phyloP scores from a whole-genome alignment of 2,329 filamentous ascomycete species.

The Cladosporium cucumerinum region DNA sequence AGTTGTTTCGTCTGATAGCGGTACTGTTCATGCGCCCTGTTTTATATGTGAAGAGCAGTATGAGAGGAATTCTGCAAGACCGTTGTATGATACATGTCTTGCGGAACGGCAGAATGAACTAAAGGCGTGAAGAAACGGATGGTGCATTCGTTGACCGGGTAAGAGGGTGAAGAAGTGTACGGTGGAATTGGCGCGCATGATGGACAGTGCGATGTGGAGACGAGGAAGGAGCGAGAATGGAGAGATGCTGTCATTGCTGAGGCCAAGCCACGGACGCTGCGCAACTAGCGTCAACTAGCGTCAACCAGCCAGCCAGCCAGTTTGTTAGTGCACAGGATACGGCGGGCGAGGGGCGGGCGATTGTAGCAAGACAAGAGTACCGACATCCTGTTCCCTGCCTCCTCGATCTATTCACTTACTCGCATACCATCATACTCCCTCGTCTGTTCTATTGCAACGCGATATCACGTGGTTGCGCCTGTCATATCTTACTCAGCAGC shows the following conservation, averaged over 20 bases:
- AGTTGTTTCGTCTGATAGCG: background rate
- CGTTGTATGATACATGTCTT: background rate
- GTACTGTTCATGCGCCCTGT: background rate
- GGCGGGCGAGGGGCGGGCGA: background rate
- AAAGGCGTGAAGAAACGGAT: background rate
- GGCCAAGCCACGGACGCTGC: conserved; percentile 4
- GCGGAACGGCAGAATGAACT: background rate
- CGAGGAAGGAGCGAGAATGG: background rate
- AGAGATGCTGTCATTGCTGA: conserved; percentile 2
- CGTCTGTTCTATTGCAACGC: background rate
- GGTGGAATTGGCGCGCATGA: background rate
- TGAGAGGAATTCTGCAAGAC: background rate
- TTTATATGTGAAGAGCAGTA: background rate
- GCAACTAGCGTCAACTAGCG: too few relatives aligned
- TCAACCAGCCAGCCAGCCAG: background rate
- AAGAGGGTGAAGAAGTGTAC: background rate
- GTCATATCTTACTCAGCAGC: background rate
- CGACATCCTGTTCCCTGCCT: background rate
- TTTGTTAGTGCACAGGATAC: background rate
- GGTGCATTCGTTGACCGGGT: too few relatives aligned
- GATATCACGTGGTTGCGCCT: background rate
- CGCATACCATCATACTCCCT: background rate
- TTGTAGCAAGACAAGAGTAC: background rate
- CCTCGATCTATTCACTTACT: background rate
- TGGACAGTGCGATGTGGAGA: background rate